Conservation (phyloP, 1,284 basidiomycete genomes). For the Malassezia psittaci region DNA sequence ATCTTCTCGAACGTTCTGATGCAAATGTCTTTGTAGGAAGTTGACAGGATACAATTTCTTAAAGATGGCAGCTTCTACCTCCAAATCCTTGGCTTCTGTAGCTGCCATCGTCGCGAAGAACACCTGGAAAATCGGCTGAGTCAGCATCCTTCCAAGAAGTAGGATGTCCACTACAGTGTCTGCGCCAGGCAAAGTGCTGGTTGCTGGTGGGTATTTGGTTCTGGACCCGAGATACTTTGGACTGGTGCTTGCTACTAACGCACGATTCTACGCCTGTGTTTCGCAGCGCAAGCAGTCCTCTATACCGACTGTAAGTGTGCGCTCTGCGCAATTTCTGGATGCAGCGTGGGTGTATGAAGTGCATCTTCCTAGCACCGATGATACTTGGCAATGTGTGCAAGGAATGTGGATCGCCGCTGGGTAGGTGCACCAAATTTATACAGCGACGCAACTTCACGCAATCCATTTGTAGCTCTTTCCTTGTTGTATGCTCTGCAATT, state of each 20-base stretch:
- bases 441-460: conserved; percentile 50
- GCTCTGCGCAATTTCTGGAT: conserved; percentile 78
- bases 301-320: conserved; percentile 55
- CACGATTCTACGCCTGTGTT: conserved; percentile 72
- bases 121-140: neutral
- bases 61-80: conserved; percentile 12
- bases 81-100: neutral
- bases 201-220: conserved; percentile 51
- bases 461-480: conserved; percentile 86
- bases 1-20: conserved; percentile 16
- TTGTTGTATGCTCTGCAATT: conserved; percentile 66
- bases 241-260: conserved; percentile 61
- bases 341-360: conserved; percentile 64
- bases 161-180: conserved; percentile 58
- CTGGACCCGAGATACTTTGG: conserved; percentile 45
- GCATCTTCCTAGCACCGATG: conserved; percentile 2
- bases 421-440: neutral
- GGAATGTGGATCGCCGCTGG: neutral
- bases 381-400: neutral
- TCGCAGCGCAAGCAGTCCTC: neutral
- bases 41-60: conserved; percentile 16
- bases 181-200: conserved; percentile 85
- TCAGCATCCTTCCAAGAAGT: neutral
- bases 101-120: neutral
- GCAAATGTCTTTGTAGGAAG: conserved; percentile 11